These are phyloP conservation scores for Phytophthora sojae DNA, from an alignment of 352 stramenopile genomes.

Conservation along the genomic window DNA sequence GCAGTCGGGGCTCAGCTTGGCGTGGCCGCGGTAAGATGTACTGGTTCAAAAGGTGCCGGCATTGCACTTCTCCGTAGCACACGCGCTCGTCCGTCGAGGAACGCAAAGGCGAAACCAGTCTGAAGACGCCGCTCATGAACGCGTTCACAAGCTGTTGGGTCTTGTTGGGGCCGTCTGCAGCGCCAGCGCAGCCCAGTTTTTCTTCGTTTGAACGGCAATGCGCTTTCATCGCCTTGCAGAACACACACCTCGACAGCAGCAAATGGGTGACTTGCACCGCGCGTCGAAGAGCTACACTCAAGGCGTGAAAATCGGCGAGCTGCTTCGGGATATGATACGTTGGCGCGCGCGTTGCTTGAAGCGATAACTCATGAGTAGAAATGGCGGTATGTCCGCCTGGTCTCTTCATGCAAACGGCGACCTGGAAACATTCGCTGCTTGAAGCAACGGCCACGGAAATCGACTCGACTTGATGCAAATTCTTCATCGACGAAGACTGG, in stretches of 20 bases:
- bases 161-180: not conserved
- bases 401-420: not conserved
- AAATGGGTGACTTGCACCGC: slow-evolving; percentile 23
- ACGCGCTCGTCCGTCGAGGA: slow-evolving; percentile 6
- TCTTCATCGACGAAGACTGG: not conserved
- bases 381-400: too few relatives aligned
- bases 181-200: not conserved
- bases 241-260: slow-evolving; percentile 8
- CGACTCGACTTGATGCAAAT: not conserved
- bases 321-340: slow-evolving; percentile 14
- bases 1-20: too few relatives aligned
- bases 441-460: slow-evolving; percentile 9
- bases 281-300: slow-evolving; percentile 2
- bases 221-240: slow-evolving; percentile 15
- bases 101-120: slow-evolving; percentile 1
- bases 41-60: slow-evolving; percentile 11
- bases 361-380: not conserved
- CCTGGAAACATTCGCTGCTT: slow-evolving; percentile 10
- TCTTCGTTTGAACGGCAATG: not conserved
- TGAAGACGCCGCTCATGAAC: slow-evolving; percentile 16
- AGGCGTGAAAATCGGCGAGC: slow-evolving; percentile 8
- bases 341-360: not conserved
- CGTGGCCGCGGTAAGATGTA: not conserved
- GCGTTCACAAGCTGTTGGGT: slow-evolving; percentile 4
- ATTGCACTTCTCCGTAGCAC: slow-evolving; percentile 23